These are phyloP conservation scores for Rubroboletus pulcherrimus DNA, from an alignment of 768 basidiomycete species.

Conservation along the genomic window DNA sequence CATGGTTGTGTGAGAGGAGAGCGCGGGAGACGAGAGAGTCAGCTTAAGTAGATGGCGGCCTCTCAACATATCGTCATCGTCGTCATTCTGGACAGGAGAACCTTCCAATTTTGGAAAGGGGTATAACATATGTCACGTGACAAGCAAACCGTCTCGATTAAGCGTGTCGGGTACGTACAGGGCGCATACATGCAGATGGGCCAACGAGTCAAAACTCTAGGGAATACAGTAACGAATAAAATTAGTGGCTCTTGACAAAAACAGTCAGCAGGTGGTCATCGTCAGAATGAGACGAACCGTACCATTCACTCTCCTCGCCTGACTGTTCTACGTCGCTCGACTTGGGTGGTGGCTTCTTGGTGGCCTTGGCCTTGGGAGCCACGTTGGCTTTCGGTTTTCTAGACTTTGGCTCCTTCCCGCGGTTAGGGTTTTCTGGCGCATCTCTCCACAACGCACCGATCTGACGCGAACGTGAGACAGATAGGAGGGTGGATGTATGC, in stretches of 20 bases:
- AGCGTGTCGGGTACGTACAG: background rate
- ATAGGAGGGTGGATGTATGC: slow-evolving; percentile 1
- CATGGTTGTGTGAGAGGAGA: slow-evolving; percentile 37
- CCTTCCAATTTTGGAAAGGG: background rate
- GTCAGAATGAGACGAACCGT: background rate
- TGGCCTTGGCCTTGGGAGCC: background rate
- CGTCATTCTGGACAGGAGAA: slow-evolving; percentile 20
- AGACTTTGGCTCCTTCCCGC: slow-evolving; percentile 49
- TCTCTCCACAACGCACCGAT: slow-evolving; percentile 56
- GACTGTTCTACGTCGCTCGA: slow-evolving; percentile 23
- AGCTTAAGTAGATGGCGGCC: background rate
- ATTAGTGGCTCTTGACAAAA: background rate
- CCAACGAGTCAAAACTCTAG: background rate
- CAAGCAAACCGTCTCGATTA: background rate
- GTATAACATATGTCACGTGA: slow-evolving; percentile 19
- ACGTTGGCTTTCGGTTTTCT: slow-evolving; percentile 41
- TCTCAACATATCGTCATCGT: background rate
- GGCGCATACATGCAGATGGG: slow-evolving; percentile 10
- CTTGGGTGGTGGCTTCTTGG: slow-evolving; percentile 18
- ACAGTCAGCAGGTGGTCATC: background rate
- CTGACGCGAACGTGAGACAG: slow-evolving; percentile 31
- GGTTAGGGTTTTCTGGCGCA: slow-evolving; percentile 62
- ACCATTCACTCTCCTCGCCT: slow-evolving; percentile 23
- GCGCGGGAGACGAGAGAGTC: background rate
- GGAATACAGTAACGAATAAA: slow-evolving; percentile 13